Evolutionary conservation across 129 eudicot species (phyloP).

Genomic region (Escallonia rubra): DNA sequence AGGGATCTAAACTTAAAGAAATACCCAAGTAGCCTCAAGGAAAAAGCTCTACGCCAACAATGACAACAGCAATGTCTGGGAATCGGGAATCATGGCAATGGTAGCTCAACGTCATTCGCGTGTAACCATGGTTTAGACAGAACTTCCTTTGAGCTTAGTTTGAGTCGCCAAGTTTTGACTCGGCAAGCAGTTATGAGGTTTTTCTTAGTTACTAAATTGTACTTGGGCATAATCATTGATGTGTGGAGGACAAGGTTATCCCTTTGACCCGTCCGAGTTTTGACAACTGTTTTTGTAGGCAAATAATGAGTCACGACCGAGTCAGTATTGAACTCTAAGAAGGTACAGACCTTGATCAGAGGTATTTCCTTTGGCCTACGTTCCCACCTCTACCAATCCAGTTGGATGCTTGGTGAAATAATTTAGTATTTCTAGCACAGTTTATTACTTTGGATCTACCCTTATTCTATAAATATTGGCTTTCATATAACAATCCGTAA

Average conservation of each 20-base stretch:
- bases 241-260: slow-evolving; percentile 16
- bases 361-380: slow-evolving; percentile 16
- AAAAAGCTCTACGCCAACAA: slow-evolving; percentile 6
- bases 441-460: no score
- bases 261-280: not conserved
- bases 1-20: slow-evolving; percentile 24
- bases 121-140: slow-evolving; percentile 4
- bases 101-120: not conserved
- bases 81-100: slow-evolving; percentile 15
- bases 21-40: not conserved
- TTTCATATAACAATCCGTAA: slow-evolving; percentile 8
- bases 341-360: slow-evolving; percentile 12
- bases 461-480: not conserved
- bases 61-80: slow-evolving; percentile 18
- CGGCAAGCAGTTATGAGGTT: not conserved
- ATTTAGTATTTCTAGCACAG: not conserved
- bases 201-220: not conserved
- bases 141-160: not conserved
- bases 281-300: slow-evolving; percentile 2
- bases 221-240: not conserved
- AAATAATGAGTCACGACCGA: slow-evolving; percentile 8
- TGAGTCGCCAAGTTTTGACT: slow-evolving; percentile 23
- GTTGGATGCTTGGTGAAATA: not conserved
- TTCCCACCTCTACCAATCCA: slow-evolving; percentile 10
- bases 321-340: slow-evolving; percentile 15